These are phyloP conservation scores for Aspergillus udagawae DNA, from an alignment of 2,329 filamentous ascomycete species.

Conservation along the genomic window DNA sequence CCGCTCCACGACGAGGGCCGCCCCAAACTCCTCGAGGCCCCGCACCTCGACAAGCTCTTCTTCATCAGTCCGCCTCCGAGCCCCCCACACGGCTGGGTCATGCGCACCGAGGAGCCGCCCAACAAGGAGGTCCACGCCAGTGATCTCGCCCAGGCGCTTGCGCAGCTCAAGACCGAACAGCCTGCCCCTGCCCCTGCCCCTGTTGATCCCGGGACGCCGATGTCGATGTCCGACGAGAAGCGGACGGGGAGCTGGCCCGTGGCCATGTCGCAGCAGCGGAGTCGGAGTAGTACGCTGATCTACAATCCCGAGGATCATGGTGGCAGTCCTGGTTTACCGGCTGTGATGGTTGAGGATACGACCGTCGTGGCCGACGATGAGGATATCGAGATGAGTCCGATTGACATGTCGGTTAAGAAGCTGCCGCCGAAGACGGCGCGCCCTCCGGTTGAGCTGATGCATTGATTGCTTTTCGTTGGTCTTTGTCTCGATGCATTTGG, in stretches of 20 bases:
- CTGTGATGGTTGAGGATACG: constrained; percentile 62
- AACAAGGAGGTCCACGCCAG: constrained; percentile 63
- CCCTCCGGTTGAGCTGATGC: constrained; percentile 56
- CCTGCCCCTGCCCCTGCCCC: not conserved
- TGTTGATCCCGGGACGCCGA: constrained; percentile 30
- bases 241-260: constrained; percentile 29
- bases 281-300: constrained; percentile 57
- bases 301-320: constrained; percentile 62
- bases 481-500: not conserved
- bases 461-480: constrained; percentile 20
- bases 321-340: constrained; percentile 55
- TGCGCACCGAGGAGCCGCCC: constrained; percentile 59
- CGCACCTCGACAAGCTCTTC: constrained; percentile 59
- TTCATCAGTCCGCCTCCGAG: constrained; percentile 63
- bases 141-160: constrained; percentile 56
- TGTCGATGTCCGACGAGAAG: constrained; percentile 32
- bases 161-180: constrained; percentile 42
- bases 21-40: constrained; percentile 50
- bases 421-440: constrained; percentile 50
- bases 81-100: constrained; percentile 63
- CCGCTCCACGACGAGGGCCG: constrained; percentile 38
- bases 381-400: constrained; percentile 40
- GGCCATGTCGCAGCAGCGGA: constrained; percentile 31
- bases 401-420: constrained; percentile 42
- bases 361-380: constrained; percentile 44